Evolutionary conservation across 2,329 filamentous ascomycete genomes (phyloP), one percentile per base, ranked within the genome.

Genomic region (Fusarium domesticum): DNA sequence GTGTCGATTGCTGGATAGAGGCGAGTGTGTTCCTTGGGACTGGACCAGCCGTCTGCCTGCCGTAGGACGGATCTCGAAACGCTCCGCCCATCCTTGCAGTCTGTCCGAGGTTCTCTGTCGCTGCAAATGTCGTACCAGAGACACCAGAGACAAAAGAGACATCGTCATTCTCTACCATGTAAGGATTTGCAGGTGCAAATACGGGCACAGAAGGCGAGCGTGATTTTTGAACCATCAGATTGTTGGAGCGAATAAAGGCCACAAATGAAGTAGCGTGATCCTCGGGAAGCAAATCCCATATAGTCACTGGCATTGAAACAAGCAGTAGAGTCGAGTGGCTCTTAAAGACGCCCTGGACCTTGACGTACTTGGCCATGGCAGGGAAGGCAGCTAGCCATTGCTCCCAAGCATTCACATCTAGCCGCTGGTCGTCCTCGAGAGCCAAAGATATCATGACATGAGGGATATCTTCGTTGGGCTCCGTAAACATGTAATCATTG

Each of bases 361-460:
- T 80, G 60, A 80, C 77, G 50, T 80, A 77, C 52, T 77, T 81
- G 33, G 78, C 78, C 43, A 82, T 65, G 3, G 76, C 74, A 1
- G 79, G 78, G 48, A 81, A 80, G 15, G 68, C 71, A 19, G 68
- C 63, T 3, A 82, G 67, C 78, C 78, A 82, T 42, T 73, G 70
- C 55, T 81, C 73, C 77, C 78, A 82, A 5, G 76, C 76, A 43
- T 76, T 72, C n/a, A 83, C 64, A 36, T 81, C 78, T 1, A 81
- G 61, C 12, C 68, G 65, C 49, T 81, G 77, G 39, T 82, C 71
- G 10, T 78, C 77, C 54, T 82, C 78, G 1, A 83, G 64, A 1
- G 79, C 77, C 6, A 82, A 59, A 0, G 78, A 81, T 20, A 82
- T 78, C 73, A 82, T 78, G 32, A 82, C 78, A 51, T 82, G 78